Conservation (phyloP, 2,329 filamentous ascomycete genomes). For the Diplodia scrobiculata region DNA sequence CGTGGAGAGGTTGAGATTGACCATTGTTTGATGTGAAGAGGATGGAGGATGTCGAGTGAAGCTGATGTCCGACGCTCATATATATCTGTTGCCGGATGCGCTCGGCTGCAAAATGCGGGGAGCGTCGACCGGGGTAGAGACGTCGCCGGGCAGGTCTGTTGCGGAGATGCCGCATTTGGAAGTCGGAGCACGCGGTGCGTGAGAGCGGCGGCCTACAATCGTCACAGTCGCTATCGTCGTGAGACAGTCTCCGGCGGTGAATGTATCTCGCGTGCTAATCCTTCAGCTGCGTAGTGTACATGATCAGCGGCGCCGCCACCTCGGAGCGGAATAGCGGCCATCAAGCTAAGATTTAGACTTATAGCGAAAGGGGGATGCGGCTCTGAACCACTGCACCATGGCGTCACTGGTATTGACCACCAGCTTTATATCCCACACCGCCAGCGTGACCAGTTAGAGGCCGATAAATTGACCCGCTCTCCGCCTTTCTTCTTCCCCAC, state of each 20-base stretch:
- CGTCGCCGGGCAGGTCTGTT: background rate
- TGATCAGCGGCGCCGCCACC: background rate
- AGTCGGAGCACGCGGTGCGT: background rate
- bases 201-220: too few species aligned
- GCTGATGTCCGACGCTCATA: background rate
- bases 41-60: background rate
- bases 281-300: too few species aligned
- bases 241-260: too few species aligned
- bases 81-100: background rate
- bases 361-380: background rate
- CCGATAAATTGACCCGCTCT: too few species aligned
- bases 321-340: background rate
- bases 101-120: background rate
- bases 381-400: background rate
- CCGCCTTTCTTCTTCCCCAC: background rate
- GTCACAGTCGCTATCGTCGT: too few species aligned
- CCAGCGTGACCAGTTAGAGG: background rate
- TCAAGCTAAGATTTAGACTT: conserved; percentile 2
- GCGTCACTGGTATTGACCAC: background rate
- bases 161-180: background rate
- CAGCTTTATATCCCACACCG: background rate
- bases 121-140: background rate
- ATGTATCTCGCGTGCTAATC: too few species aligned
- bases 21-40: background rate
- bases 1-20: conserved; percentile 19